Conservation (phyloP, 192 early-diverging fungal species). For the Entophlyctis luteolus region DNA sequence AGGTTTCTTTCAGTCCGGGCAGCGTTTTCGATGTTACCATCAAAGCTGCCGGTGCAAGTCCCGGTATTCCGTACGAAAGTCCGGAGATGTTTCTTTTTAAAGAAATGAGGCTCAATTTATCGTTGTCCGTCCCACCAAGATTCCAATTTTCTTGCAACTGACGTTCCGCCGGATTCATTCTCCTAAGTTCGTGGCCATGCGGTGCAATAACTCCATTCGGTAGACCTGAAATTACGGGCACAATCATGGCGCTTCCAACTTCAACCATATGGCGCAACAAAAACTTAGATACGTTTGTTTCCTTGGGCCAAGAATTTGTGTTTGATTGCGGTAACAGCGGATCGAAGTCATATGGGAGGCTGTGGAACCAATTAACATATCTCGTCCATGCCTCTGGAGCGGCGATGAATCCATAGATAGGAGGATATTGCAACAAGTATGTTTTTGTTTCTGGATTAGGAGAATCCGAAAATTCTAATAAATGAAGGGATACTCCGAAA, state of each 20-base stretch:
- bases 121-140: not conserved
- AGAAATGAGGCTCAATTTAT: not conserved
- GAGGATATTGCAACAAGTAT: slow-evolving; percentile 18
- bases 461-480: not conserved
- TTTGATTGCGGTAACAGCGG: slow-evolving; percentile 8
- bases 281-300: slow-evolving; percentile 1
- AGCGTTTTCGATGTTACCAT: not conserved
- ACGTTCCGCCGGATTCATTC: not conserved
- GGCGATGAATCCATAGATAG: not conserved
- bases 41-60: not conserved
- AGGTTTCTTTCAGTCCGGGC: not conserved
- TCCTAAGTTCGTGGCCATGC: not conserved
- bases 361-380: slow-evolving; percentile 19
- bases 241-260: not conserved
- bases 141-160: not conserved
- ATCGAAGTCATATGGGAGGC: slow-evolving; percentile 1
- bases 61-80: not conserved
- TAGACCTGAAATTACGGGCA: not conserved
- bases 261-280: slow-evolving; percentile 18
- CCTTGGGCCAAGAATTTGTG: not conserved
- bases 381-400: not conserved
- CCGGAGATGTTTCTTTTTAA: not conserved
- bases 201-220: not conserved
- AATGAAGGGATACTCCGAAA: slow-evolving; percentile 20
- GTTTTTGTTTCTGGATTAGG: not conserved